Evolutionary conservation across 805 yeast species (phyloP).

Genomic region (Saccharomycopsis synnaedendra): DNA sequence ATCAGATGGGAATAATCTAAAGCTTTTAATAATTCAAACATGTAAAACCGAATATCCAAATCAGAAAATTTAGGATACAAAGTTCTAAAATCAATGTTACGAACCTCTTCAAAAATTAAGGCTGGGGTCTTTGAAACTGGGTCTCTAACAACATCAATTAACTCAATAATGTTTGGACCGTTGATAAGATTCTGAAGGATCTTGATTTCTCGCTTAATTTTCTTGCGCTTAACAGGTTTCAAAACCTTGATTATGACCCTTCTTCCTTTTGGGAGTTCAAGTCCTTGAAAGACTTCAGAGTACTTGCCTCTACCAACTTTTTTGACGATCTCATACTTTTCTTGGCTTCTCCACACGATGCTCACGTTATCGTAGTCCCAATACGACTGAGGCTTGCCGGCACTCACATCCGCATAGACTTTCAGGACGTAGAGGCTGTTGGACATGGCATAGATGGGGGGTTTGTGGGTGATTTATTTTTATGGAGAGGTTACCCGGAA

Average conservation of each 20-base stretch:
- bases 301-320: slow-evolving; percentile 91
- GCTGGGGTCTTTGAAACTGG: slow-evolving; percentile 80
- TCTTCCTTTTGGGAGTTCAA: slow-evolving; percentile 47
- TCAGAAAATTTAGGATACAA: slow-evolving; percentile 73
- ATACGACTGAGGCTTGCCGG: slow-evolving; percentile 63
- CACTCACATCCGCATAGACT: slow-evolving; percentile 79
- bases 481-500: too few relatives aligned
- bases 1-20: slow-evolving; percentile 82
- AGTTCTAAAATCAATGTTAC: slow-evolving; percentile 78
- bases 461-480: too few relatives aligned
- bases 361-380: slow-evolving; percentile 77
- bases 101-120: slow-evolving; percentile 72
- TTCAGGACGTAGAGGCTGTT: slow-evolving; percentile 33
- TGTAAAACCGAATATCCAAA: slow-evolving; percentile 69
- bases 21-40: slow-evolving; percentile 72
- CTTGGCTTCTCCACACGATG: slow-evolving; percentile 76
- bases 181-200: slow-evolving; percentile 75
- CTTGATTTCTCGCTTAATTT: slow-evolving; percentile 83
- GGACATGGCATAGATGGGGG: too few relatives aligned
- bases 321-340: slow-evolving; percentile 73
- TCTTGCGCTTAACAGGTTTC: slow-evolving; percentile 88
- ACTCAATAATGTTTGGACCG: slow-evolving; percentile 70
- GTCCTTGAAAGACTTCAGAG: slow-evolving; percentile 86
- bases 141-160: slow-evolving; percentile 82
- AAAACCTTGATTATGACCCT: slow-evolving; percentile 81